Conservation (phyloP, 805 yeast species). For the Candida sakaeoensis region DNA sequence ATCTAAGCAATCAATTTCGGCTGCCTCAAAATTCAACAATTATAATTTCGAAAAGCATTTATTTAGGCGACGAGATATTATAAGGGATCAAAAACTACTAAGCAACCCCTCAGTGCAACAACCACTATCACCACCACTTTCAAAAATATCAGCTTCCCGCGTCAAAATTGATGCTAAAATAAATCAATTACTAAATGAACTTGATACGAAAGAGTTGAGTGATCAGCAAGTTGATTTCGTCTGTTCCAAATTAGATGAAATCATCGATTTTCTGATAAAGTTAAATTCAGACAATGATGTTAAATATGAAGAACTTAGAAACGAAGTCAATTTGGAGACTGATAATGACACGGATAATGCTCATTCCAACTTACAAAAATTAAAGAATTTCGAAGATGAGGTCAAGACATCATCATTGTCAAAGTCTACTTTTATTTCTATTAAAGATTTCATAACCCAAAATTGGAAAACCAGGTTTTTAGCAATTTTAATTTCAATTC, state of each 20-base stretch:
- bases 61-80: background rate
- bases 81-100: too few species aligned
- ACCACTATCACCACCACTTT: background rate
- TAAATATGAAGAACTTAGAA: background rate
- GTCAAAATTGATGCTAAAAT: background rate
- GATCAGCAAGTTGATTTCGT: background rate
- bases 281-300: background rate
- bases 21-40: background rate
- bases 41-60: background rate
- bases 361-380: background rate
- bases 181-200: background rate
- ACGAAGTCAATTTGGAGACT: background rate
- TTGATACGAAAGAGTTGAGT: background rate
- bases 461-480: background rate
- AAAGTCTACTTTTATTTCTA: background rate
- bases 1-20: background rate
- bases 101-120: background rate
- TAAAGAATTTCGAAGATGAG: conserved; percentile 1
- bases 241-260: background rate
- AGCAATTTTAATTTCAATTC: background rate
- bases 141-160: background rate
- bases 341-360: conserved; percentile 14
- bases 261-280: background rate
- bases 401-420: background rate
- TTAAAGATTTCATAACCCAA: background rate